A percentile compares a stretch with the other conserved stretches of the same genome.
phyloP scores from a whole-genome alignment of 768 basidiomycete genomes.

The Termitomyces sp. region DNA sequence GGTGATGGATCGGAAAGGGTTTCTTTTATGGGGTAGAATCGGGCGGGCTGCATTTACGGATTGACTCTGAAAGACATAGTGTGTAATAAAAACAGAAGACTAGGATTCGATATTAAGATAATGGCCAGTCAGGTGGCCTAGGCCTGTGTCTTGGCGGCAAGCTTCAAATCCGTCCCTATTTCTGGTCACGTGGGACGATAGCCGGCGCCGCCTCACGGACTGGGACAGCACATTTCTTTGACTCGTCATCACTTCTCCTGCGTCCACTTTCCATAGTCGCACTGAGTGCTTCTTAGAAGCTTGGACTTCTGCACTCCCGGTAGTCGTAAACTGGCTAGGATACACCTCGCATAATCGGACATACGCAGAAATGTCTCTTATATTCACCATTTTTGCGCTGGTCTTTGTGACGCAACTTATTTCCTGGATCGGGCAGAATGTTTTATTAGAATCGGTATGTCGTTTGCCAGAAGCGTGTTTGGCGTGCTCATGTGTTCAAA shows the following conservation, averaged over 20 bases:
- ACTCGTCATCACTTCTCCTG: conserved; percentile 17
- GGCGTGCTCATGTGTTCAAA: conserved; percentile 22
- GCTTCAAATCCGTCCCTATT: too few relatives aligned
- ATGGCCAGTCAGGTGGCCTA: too few relatives aligned
- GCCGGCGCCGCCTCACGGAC: conserved; percentile 1
- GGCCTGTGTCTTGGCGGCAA: too few relatives aligned
- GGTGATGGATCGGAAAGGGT: neutral
- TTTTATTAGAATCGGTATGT: conserved; percentile 76
- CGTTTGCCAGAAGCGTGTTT: neutral
- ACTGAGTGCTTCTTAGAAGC: conserved; percentile 10
- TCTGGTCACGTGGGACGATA: neutral
- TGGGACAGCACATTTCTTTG: conserved; percentile 4
- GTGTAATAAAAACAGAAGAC: too few relatives aligned
- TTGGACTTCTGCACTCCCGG: conserved; percentile 2
- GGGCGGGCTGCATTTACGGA: too few relatives aligned
- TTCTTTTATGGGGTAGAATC: too few relatives aligned
- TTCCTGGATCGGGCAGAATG: conserved; percentile 84
- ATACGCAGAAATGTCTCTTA: conserved; percentile 56
- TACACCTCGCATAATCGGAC: conserved; percentile 9
- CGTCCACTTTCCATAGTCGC: conserved; percentile 4
- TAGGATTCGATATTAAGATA: too few relatives aligned
- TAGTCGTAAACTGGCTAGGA: conserved; percentile 5
- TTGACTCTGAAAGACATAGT: too few relatives aligned
- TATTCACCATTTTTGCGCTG: conserved; percentile 75
- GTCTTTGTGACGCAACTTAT: conserved; percentile 82